These are phyloP conservation scores for Arctium minus DNA, from an alignment of 129 eudicot genomes.

Conservation along the genomic window DNA sequence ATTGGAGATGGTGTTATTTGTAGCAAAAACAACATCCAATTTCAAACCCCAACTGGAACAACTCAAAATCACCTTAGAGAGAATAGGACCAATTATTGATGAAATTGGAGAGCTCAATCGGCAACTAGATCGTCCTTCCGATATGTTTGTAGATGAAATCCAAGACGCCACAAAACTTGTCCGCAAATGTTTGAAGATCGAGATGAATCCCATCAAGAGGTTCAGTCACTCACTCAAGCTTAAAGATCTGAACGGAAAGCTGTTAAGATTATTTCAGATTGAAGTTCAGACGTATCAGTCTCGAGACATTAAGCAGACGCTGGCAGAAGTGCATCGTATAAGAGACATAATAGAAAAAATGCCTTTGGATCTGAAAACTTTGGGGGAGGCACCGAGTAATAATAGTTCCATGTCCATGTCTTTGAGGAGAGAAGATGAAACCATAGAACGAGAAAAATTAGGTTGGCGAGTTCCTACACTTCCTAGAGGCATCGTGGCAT, in stretches of 20 bases:
- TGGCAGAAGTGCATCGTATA: neutral
- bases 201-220: conserved; percentile 1
- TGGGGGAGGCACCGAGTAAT: neutral
- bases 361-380: neutral
- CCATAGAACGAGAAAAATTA: neutral
- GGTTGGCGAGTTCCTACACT: conserved; percentile 19
- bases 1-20: neutral
- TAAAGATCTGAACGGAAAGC: neutral
- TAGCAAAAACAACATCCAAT: neutral
- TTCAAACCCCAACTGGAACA: conserved; percentile 11
- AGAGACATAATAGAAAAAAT: neutral
- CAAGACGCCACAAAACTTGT: conserved; percentile 15
- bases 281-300: conserved; percentile 18
- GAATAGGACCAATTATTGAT: conserved; percentile 2
- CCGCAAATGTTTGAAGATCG: conserved; percentile 11
- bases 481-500: conserved; percentile 16
- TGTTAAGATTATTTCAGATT: conserved; percentile 19
- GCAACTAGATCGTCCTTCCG: neutral
- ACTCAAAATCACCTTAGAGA: neutral
- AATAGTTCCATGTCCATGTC: neutral
- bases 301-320: conserved; percentile 14
- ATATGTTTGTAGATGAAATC: conserved; percentile 6
- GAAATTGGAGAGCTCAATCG: neutral
- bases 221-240: conserved; percentile 19
- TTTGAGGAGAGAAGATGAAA: neutral